Percentiles rank a stretch among this genome's conserved stretches.
phyloP scores from a whole-genome alignment of 2,329 filamentous ascomycete genomes.

The Hypoxylon sp. region DNA sequence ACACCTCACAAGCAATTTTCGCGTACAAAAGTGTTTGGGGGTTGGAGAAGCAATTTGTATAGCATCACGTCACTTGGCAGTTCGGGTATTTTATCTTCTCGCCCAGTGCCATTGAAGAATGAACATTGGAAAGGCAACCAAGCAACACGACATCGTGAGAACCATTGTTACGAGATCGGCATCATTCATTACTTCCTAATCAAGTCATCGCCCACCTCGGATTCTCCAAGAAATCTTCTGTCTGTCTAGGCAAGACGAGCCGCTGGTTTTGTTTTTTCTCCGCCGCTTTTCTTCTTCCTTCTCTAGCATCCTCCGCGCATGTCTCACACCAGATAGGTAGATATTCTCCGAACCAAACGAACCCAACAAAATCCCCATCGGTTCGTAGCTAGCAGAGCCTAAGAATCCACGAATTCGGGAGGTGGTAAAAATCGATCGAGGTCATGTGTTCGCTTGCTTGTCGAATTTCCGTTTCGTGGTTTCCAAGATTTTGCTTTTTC shows the following conservation, averaged over 20 bases:
- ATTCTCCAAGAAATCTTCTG: too few species aligned
- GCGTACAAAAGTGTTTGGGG: conserved; percentile 20
- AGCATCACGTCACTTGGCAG: conserved; percentile 24
- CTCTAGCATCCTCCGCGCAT: conserved; percentile 8
- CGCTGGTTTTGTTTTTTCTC: conserved; percentile 20
- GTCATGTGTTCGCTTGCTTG: conserved; percentile 19
- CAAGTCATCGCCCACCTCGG: too few species aligned
- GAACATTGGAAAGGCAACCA: conserved; percentile 11
- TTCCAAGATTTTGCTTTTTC: conserved; percentile 11
- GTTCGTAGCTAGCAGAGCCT: conserved; percentile 12
- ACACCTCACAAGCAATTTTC: conserved; percentile 12
- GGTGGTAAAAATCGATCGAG: conserved; percentile 26
- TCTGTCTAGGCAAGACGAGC: conserved; percentile 1
- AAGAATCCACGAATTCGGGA: conserved; percentile 20
- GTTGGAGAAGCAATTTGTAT: neutral
- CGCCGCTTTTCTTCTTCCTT: neutral
- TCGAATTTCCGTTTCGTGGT: conserved; percentile 9
- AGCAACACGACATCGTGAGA: conserved; percentile 6
- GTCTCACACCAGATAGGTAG: conserved; percentile 19
- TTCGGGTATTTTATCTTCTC: conserved; percentile 27
- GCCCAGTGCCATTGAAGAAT: conserved; percentile 17
- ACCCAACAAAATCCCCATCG: conserved; percentile 28
- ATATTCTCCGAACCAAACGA: conserved; percentile 10
- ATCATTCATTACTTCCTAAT: conserved; percentile 33
- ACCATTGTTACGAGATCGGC: conserved; percentile 29